A percentile compares a stretch with the other conserved stretches of the same genome.
phyloP scores from a whole-genome alignment of 2,329 filamentous ascomycete genomes.

The Botryotinia calthae region DNA sequence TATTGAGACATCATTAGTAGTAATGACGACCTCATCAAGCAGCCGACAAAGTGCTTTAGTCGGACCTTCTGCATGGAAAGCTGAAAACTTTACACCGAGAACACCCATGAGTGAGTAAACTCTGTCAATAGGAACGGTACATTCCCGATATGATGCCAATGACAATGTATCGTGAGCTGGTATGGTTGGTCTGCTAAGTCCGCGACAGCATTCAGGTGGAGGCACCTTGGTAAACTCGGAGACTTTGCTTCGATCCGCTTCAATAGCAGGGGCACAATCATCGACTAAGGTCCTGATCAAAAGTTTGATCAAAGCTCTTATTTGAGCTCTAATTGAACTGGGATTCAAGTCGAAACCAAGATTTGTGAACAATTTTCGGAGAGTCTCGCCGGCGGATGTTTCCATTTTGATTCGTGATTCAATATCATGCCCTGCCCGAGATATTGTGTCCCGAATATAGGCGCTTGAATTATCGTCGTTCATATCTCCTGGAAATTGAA shows the following conservation, averaged over 20 bases:
- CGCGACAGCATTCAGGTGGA: constrained; percentile 18
- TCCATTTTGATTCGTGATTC: constrained; percentile 9
- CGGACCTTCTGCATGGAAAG: constrained; percentile 38
- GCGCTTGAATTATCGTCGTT: constrained; percentile 18
- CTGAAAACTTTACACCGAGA: constrained; percentile 37
- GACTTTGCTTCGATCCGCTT: constrained; percentile 15
- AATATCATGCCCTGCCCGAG: constrained; percentile 22
- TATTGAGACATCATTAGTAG: constrained; percentile 39
- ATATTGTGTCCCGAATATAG: constrained; percentile 19
- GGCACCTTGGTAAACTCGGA: constrained; percentile 18
- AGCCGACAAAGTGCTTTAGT: constrained; percentile 38
- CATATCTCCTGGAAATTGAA: constrained; percentile 21
- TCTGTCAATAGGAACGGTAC: constrained; percentile 36
- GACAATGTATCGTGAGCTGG: constrained; percentile 35
- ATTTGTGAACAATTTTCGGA: constrained; percentile 17
- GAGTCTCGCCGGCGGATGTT: background rate
- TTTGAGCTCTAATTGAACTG: constrained; percentile 10
- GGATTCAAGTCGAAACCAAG: constrained; percentile 13
- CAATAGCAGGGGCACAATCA: constrained; percentile 15
- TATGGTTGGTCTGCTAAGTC: constrained; percentile 29
- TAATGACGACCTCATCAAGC: constrained; percentile 37
- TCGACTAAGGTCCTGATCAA: constrained; percentile 16
- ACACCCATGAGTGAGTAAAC: constrained; percentile 41
- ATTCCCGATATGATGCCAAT: constrained; percentile 32
- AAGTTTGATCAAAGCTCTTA: constrained; percentile 21